Evolutionary conservation across 305 asterid genomes (phyloP).

Genomic region (Solanum hybrid): DNA sequence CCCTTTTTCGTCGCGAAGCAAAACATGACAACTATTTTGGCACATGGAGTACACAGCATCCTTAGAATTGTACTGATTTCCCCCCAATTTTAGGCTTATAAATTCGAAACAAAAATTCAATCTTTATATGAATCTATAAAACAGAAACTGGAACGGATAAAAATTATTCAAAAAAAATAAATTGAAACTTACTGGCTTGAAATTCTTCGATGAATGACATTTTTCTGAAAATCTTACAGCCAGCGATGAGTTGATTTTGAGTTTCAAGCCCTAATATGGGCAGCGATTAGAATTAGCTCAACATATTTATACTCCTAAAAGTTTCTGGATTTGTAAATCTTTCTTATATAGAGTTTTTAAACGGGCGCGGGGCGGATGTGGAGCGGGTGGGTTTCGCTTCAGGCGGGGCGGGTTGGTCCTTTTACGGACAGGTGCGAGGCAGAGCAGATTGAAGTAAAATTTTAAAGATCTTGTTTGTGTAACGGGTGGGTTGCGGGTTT

Average conservation of each 20-base stretch:
- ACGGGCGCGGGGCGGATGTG: neutral
- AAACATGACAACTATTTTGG: neutral
- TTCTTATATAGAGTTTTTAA: neutral
- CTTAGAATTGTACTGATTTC: neutral
- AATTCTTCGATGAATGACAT: slow-evolving; percentile 17
- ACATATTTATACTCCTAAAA: neutral
- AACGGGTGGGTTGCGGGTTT: neutral
- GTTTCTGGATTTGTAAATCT: neutral
- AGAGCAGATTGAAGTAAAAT: neutral
- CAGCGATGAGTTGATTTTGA: neutral
- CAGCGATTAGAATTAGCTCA: neutral
- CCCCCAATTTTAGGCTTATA: neutral
- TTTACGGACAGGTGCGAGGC: neutral
- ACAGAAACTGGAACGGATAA: neutral
- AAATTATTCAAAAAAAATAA: neutral
- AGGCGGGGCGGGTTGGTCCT: neutral
- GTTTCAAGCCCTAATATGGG: slow-evolving; percentile 10
- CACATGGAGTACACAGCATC: neutral
- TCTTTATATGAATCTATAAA: neutral
- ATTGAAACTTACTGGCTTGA: slow-evolving; percentile 6
- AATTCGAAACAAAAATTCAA: neutral
- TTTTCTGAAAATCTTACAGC: neutral
- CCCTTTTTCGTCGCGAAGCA: fast-evolving
- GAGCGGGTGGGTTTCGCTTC: neutral
- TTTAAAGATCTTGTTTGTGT: neutral